Evolutionary conservation across 1,139 yeast species (phyloP).

Genomic region (Hansenula sp.): DNA sequence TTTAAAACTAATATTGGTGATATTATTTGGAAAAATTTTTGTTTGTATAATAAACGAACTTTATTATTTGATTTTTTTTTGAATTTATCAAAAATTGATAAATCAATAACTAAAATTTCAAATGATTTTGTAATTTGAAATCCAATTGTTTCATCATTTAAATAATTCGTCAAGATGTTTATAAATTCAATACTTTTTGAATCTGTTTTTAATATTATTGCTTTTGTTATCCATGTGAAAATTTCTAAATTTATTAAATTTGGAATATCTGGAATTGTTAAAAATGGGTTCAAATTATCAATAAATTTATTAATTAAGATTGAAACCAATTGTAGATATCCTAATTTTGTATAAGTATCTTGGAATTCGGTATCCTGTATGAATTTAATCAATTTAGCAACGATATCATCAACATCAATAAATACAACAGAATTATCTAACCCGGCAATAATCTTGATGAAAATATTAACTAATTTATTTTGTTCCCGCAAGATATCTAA

Average conservation of each 20-base stretch:
- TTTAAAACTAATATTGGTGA: slow-evolving; percentile 43
- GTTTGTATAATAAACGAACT: slow-evolving; percentile 69
- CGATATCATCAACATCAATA: slow-evolving; percentile 5
- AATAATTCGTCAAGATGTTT: slow-evolving; percentile 30
- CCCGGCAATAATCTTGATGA: slow-evolving; percentile 46
- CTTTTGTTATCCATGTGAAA: slow-evolving; percentile 68
- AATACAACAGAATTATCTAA: slow-evolving; percentile 34
- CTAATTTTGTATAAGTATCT: slow-evolving; percentile 36
- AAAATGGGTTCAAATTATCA: background rate
- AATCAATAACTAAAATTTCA: slow-evolving; percentile 62
- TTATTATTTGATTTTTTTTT: slow-evolving; percentile 53
- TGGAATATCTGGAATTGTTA: background rate
- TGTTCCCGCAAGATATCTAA: slow-evolving; percentile 30
- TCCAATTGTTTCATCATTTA: slow-evolving; percentile 31
- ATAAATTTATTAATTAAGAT: slow-evolving; percentile 56
- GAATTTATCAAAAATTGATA: slow-evolving; percentile 51
- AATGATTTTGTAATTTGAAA: slow-evolving; percentile 44
- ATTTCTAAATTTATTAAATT: slow-evolving; percentile 44
- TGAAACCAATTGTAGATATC: slow-evolving; percentile 56
- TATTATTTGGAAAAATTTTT: slow-evolving; percentile 60
- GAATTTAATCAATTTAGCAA: slow-evolving; percentile 5
- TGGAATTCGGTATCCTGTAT: slow-evolving; percentile 11
- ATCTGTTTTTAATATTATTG: slow-evolving; percentile 57
- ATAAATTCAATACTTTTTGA: slow-evolving; percentile 36
- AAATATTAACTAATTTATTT: slow-evolving; percentile 40